Percentiles rank a stretch among this genome's conserved stretches.
Conservation (phyloP, 2,329 filamentous ascomycete genomes). For the Rhynchosporium secalis region DNA sequence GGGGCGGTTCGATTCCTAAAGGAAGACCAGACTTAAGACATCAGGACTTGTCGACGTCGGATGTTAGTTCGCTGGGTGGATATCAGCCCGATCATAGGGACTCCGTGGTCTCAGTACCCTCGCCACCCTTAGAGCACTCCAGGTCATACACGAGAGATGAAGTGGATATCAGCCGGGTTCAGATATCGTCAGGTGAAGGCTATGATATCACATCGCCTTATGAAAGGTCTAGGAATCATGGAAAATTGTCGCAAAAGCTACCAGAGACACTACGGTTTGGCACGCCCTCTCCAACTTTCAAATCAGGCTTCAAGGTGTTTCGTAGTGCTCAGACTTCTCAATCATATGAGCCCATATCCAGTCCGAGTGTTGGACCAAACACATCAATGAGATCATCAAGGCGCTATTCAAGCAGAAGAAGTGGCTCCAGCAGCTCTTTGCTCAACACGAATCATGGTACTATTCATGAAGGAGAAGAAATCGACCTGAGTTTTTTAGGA, state of each 20-base stretch:
- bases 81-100: slow-evolving; percentile 24
- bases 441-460: slow-evolving; percentile 25
- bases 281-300: slow-evolving; percentile 26
- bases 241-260: slow-evolving; percentile 19
- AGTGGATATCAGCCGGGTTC: slow-evolving; percentile 34
- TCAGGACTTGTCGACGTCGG: slow-evolving; percentile 26
- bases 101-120: slow-evolving; percentile 29
- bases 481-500: slow-evolving; percentile 35
- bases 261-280: slow-evolving; percentile 30
- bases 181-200: slow-evolving; percentile 23
- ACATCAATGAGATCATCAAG: slow-evolving; percentile 21
- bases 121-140: slow-evolving; percentile 17
- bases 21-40: slow-evolving; percentile 24
- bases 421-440: slow-evolving; percentile 27
- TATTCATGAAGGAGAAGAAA: slow-evolving; percentile 37
- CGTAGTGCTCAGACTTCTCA: slow-evolving; percentile 21
- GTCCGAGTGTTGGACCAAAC: slow-evolving; percentile 22
- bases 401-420: slow-evolving; percentile 27
- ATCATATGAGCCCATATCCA: slow-evolving; percentile 29
- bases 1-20: slow-evolving; percentile 16
- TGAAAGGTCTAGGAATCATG: slow-evolving; percentile 14
- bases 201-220: slow-evolving; percentile 20
- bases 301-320: slow-evolving; percentile 29
- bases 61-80: slow-evolving; percentile 25
- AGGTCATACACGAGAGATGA: slow-evolving; percentile 27